Evolutionary conservation across 2,329 filamentous ascomycete species (phyloP).

Genomic region (Hymenoscyphus scutula): DNA sequence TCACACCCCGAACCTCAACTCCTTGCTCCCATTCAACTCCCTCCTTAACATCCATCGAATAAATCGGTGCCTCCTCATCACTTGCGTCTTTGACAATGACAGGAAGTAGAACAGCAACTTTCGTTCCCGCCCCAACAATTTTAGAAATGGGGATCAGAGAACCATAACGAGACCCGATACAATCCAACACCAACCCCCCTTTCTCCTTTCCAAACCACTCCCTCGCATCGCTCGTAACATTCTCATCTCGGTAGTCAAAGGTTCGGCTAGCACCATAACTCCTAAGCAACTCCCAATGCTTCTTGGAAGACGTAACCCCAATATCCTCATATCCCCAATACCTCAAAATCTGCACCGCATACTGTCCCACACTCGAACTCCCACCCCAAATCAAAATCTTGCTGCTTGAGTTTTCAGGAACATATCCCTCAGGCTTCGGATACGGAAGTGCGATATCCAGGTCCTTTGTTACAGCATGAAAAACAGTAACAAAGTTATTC

Average conservation of each 20-base stretch:
- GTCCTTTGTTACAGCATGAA: constrained; percentile 52
- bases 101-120: constrained; percentile 58
- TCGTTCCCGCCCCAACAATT: constrained; percentile 48
- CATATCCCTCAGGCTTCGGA: constrained; percentile 38
- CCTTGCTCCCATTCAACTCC: constrained; percentile 50
- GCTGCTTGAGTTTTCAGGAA: constrained; percentile 30
- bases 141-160: constrained; percentile 49
- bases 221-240: constrained; percentile 15
- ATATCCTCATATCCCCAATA: constrained; percentile 53
- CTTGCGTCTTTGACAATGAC: constrained; percentile 55
- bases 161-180: constrained; percentile 49
- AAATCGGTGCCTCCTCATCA: constrained; percentile 47
- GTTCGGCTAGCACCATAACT: constrained; percentile 32
- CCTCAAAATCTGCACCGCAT: constrained; percentile 43
- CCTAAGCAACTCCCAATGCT: constrained; percentile 34
- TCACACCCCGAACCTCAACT: constrained; percentile 51
- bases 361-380: constrained; percentile 36
- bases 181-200: constrained; percentile 48
- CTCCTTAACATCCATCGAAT: constrained; percentile 50
- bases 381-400: constrained; percentile 40
- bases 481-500: constrained; percentile 58
- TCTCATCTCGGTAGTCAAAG: constrained; percentile 36
- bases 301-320: constrained; percentile 31
- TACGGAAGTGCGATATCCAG: constrained; percentile 54
- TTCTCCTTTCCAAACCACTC: neutral